These are phyloP conservation scores for Ganoderma resinaceum DNA, from an alignment of 1,284 basidiomycete genomes.

Conservation along the genomic window DNA sequence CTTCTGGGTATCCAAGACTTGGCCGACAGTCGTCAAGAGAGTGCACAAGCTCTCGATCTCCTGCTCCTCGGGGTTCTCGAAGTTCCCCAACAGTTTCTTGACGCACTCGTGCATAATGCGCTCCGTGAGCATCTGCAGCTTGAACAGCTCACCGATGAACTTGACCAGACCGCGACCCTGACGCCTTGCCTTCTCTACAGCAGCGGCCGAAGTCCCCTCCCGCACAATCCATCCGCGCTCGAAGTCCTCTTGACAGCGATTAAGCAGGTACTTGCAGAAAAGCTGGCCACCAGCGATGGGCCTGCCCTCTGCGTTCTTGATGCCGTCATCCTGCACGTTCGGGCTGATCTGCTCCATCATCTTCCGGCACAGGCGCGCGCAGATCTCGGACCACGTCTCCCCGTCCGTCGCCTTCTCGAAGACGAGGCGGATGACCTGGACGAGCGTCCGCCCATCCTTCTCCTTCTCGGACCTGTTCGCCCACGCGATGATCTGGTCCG, in stretches of 20 bases:
- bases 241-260: conserved; percentile 62
- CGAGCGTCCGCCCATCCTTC: conserved; percentile 91
- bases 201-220: conserved; percentile 35
- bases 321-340: conserved; percentile 87
- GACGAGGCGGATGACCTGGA: conserved; percentile 93
- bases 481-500: conserved; percentile 63
- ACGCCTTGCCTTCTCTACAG: conserved; percentile 90
- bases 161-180: conserved; percentile 96
- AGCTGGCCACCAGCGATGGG: conserved; percentile 89
- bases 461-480: conserved; percentile 94
- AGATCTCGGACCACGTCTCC: conserved; percentile 29
- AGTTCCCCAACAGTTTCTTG: conserved; percentile 92
- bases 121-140: conserved; percentile 68
- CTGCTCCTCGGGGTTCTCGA: conserved; percentile 95
- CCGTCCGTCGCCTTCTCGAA: conserved; percentile 90
- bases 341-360: conserved; percentile 74
- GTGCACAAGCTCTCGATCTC: conserved; percentile 97
- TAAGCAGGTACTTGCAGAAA: conserved; percentile 79
- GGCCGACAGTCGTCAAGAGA: conserved; percentile 89
- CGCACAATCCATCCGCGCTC: conserved; percentile 51
- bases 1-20: conserved; percentile 80
- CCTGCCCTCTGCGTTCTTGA: conserved; percentile 80
- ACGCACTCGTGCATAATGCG: conserved; percentile 90
- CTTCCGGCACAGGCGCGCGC: conserved; percentile 87
- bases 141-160: conserved; percentile 98